Evolutionary conservation across 495 filamentous ascomycete genomes (phyloP), one percentile per base, ranked within the genome.

Genomic region (Penicillium canescens): DNA sequence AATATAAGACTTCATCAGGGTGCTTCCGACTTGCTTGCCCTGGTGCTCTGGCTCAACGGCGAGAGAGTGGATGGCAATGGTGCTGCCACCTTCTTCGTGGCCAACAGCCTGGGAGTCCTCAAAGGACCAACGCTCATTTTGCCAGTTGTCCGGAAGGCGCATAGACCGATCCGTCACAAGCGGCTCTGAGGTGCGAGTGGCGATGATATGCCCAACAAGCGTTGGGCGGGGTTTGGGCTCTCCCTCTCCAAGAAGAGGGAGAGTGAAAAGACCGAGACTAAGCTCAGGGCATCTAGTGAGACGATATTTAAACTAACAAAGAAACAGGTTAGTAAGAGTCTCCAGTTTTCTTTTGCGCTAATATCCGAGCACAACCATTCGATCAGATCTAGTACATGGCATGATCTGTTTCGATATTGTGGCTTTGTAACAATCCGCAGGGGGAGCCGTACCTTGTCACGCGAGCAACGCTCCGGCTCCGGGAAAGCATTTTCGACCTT

Each of bases 191-290:
- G 82, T 85, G 56, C 86, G 86, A 16, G 91, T 92, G 14, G 89
- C 82, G 50, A 96, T 78, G 59, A 93, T 78, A 70, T 96, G 90
- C 46, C 84, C 93, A 28, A 96, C 75, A n/a, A 98, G 78, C 13
- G 78, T 77, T 55, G 69, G 74, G 46, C 55, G 75, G 54, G 53
- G 77, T 38, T 71, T 80, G 73, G 70, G 61, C 73, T 73, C 59
- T 64, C 59, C 56, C 34, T 73, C 67, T 36, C 75, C 70, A 24
- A 76, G 59, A 48, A 79, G 62, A 33, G 68, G 73, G 26, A 84
- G 76, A 39, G 77, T 86, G 82, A 88, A 96, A 52, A 98, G 73
- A 28, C 93, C 93, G 37, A 94, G 70, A 62, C 81, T 86, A 36
- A 96, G 80, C 59, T 92, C 87, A n/a, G 87, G 83, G 63, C 89